Percentiles rank a stretch among this genome's conserved stretches.
These are phyloP conservation scores for Aureobasidium sp. DNA, from an alignment of 2,329 filamentous ascomycete species.

Conservation along the genomic window DNA sequence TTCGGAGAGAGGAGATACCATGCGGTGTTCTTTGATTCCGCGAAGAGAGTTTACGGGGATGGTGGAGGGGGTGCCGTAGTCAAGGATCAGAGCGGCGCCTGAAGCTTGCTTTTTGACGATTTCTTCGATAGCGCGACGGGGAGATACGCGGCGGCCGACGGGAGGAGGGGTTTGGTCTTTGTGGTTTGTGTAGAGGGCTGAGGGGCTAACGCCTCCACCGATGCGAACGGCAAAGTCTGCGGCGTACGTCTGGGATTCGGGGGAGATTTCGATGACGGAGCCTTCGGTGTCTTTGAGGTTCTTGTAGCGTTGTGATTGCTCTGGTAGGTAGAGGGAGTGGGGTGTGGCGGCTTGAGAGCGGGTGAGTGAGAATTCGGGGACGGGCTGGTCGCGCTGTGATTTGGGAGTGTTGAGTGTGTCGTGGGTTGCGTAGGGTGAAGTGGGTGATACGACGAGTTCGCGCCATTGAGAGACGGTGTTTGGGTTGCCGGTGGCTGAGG, in stretches of 20 bases:
- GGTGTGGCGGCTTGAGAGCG: constrained; percentile 68
- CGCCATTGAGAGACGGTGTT: constrained; percentile 60
- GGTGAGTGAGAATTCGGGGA: constrained; percentile 80
- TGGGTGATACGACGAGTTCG: constrained; percentile 67
- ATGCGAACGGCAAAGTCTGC: constrained; percentile 78
- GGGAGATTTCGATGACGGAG: constrained; percentile 80
- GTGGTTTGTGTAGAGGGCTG: constrained; percentile 13
- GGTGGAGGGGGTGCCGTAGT: constrained; percentile 75
- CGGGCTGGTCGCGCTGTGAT: constrained; percentile 25
- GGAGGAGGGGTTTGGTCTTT: not conserved
- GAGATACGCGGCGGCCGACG: not conserved
- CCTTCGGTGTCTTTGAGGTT: constrained; percentile 59
- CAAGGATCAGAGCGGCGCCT: constrained; percentile 88
- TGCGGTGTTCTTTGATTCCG: constrained; percentile 70
- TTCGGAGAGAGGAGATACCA: constrained; percentile 68
- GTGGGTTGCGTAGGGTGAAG: constrained; percentile 44
- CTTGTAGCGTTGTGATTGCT: constrained; percentile 70
- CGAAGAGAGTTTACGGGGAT: constrained; percentile 85
- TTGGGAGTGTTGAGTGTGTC: constrained; percentile 45
- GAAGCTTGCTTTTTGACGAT: constrained; percentile 53
- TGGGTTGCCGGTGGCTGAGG: constrained; percentile 19
- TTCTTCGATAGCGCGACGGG: constrained; percentile 13
- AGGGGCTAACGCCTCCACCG: constrained; percentile 46
- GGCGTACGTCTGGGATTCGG: constrained; percentile 73
- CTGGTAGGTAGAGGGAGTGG: constrained; percentile 76